Conservation (phyloP, 805 yeast genomes). For the Lipomyces japonicus region DNA sequence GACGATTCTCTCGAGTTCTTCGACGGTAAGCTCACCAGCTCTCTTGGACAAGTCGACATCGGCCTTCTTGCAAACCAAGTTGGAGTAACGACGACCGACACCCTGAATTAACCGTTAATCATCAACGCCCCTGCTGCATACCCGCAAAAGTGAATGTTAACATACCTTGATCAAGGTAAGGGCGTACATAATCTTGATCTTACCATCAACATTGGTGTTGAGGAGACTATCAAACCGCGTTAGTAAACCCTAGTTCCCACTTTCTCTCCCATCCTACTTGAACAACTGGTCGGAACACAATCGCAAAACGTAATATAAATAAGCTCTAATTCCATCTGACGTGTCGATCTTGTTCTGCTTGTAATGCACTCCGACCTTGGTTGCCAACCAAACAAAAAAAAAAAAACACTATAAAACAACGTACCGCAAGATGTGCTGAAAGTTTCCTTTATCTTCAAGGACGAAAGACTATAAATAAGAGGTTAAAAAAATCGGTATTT, state of each 20-base stretch:
- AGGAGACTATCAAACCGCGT: constrained; percentile 64
- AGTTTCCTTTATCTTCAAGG: constrained; percentile 98
- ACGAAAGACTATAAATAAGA: constrained; percentile 70
- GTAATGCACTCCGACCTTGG: too few species aligned
- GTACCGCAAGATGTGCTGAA: constrained; percentile 99
- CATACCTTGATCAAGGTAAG: constrained; percentile 75
- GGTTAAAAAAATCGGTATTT: not conserved
- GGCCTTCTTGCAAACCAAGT: constrained; percentile 99
- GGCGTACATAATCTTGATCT: constrained; percentile 99
- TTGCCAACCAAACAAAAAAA: too few species aligned
- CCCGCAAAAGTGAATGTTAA: not conserved
- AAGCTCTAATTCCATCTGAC: not conserved
- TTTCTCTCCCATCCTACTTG: not conserved
- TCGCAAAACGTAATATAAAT: too few species aligned
- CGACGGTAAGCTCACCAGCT: constrained; percentile 99
- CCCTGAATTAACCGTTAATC: constrained; percentile 55
- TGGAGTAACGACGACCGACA: constrained; percentile 99
- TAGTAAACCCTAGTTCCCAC: constrained; percentile 2
- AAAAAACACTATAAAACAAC: too few species aligned
- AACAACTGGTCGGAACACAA: too few species aligned
- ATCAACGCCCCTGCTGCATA: not conserved
- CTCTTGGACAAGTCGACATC: constrained; percentile 94
- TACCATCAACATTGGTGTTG: constrained; percentile 99
- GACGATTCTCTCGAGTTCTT: constrained; percentile 99
- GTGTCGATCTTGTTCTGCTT: too few species aligned